Percentiles rank a stretch among this genome's conserved stretches.
These are phyloP conservation scores for Glycyrrhiza uralensis DNA, from an alignment of 306 rosid species.

Conservation along the genomic window DNA sequence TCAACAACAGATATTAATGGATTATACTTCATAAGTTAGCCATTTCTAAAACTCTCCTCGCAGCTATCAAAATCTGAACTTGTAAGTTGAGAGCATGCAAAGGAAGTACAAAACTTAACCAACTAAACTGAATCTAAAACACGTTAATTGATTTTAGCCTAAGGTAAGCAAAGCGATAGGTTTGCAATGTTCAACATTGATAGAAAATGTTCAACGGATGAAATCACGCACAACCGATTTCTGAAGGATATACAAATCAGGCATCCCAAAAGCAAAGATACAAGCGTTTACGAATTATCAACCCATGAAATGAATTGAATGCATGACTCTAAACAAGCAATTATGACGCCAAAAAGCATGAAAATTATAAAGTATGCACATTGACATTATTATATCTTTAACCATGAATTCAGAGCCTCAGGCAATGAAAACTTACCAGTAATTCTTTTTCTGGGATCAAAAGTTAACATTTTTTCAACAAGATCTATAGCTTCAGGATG, in stretches of 20 bases:
- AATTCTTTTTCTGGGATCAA: slow-evolving; percentile 83
- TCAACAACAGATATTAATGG: background rate
- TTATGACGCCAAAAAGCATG: background rate
- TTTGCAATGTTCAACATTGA: background rate
- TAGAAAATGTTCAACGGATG: slow-evolving; percentile 2
- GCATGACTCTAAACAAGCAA: background rate
- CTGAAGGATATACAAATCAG: slow-evolving; percentile 3
- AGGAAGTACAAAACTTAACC: background rate
- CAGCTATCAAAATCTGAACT: background rate
- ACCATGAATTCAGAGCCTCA: background rate
- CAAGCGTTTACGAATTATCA: background rate
- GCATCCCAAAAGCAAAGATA: slow-evolving; percentile 1
- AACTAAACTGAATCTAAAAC: background rate
- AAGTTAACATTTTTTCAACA: slow-evolving; percentile 94
- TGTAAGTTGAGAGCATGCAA: background rate
- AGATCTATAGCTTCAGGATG: slow-evolving; percentile 95
- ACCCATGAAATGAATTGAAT: background rate
- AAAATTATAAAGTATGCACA: background rate
- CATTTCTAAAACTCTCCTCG: background rate
- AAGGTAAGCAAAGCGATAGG: background rate
- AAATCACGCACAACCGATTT: slow-evolving; percentile 8
- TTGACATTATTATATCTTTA: slow-evolving; percentile 7
- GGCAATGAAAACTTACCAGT: slow-evolving; percentile 67
- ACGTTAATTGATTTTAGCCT: background rate
- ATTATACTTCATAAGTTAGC: background rate